Conservation (phyloP, 208 protist species). For the Willaertia magna region DNA sequence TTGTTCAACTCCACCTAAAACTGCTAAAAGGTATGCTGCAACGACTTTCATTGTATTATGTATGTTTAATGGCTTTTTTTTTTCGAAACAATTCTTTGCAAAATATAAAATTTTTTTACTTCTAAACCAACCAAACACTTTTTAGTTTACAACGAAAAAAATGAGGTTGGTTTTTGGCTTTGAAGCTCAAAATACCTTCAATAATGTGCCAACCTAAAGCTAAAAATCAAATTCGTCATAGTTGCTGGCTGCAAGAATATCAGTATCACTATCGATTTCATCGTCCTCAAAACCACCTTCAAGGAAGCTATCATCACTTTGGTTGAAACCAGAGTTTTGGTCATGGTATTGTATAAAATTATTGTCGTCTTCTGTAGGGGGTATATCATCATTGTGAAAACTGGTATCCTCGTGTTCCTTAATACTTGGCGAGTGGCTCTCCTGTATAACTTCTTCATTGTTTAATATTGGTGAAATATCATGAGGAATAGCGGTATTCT, state of each 20-base stretch:
- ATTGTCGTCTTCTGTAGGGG: too few species aligned
- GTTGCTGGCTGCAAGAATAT: not conserved
- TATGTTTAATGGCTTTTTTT: not conserved
- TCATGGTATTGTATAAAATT: too few species aligned
- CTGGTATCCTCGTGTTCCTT: too few species aligned
- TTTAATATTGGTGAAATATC: too few species aligned
- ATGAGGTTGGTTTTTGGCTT: not conserved
- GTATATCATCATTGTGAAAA: too few species aligned
- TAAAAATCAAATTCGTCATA: not conserved
- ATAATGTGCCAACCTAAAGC: too few species aligned
- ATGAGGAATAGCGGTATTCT: too few species aligned
- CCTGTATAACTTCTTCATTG: too few species aligned
- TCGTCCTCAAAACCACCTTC: not conserved
- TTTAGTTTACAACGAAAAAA: not conserved
- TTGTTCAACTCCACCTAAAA: slow-evolving; percentile 51
- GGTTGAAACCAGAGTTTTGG: not conserved
- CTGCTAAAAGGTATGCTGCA: slow-evolving; percentile 70
- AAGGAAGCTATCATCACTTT: not conserved
- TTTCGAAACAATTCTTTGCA: not conserved
- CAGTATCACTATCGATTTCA: not conserved
- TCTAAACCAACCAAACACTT: too few species aligned
- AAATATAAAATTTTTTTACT: not conserved
- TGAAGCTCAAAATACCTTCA: not conserved
- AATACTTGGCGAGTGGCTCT: too few species aligned
- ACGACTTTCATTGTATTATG: slow-evolving; percentile 61